Base-by-base conservation (phyloP, 768 basidiomycete species). In the Boletus rufocinnamomeus region DNA sequence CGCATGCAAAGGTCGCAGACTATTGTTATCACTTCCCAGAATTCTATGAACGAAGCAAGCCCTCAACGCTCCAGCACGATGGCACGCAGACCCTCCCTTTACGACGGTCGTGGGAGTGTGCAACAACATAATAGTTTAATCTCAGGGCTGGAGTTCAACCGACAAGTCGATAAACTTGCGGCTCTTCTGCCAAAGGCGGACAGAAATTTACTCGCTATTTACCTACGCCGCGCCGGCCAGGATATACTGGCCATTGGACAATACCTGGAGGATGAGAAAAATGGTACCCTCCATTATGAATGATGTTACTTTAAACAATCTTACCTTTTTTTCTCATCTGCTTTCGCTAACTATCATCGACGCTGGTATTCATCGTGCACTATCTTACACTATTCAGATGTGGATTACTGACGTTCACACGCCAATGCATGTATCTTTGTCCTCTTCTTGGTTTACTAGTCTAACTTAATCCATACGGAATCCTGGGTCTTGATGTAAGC, bases 201-300 rank as follows among this genome's bases (percentile, higher is more conserved):
- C 62, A 80, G 83, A 46, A 75, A 72, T 23, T 74, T 91, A 2
- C 80, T 93, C 9, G 86, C 85, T 40, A 82, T 84, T 16, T 93
- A 93, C 71, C 72, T 93, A 58, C 82, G 83, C 30, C 80, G 87
- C 11, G 78, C 89, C 11, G 91, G 91, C 23, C 84, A 89, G 67
- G 90, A 91, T 71, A 88, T 92, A 44, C 75, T 90, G 44, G 91
- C 91, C n/a, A 91, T 93, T 64, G 89, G 89, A 17, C 87, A 90
- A 68, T 93, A 91, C 70, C 76, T 93, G 13, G 91, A 91, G 62
- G 91, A 93, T 62, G 88, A 91, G 69, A 88, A 87, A 75, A 89
- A 86, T 66, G 89, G 89, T 34, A 80, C 76, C 47, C 68, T 91
- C 49, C 77, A 78, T 57, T 61, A 69, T 44, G 70, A 74, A 41